These are phyloP conservation scores for Lanmaoa pseudosensibilis DNA, from an alignment of 768 basidiomycete genomes.

Conservation along the genomic window DNA sequence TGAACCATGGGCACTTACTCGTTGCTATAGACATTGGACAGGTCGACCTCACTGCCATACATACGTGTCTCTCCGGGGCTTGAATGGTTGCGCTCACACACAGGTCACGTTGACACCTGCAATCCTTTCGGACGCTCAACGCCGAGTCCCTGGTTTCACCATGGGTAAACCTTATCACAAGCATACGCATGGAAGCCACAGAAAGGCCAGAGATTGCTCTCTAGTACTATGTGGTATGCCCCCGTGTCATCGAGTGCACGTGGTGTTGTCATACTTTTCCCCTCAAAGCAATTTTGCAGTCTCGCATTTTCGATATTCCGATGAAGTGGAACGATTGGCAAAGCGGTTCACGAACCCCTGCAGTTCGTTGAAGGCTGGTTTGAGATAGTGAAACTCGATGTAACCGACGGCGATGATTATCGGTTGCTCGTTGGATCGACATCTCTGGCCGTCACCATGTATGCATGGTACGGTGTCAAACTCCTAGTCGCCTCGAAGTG, in stretches of 20 bases:
- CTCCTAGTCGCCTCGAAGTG: slow-evolving; percentile 47
- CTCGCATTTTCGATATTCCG: no score
- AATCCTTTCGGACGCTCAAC: not conserved
- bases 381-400: no score
- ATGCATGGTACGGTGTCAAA: slow-evolving; percentile 82
- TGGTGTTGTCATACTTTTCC: no score
- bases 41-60: no score
- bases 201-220: no score
- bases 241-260: not conserved
- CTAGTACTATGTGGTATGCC: not conserved
- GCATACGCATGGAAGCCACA: no score
- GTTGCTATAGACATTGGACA: no score
- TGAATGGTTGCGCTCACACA: not conserved
- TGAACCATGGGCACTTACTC: no score
- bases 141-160: not conserved
- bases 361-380: no score
- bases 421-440: slow-evolving; percentile 43
- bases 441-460: slow-evolving; percentile 43
- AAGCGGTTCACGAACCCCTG: no score
- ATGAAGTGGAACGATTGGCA: no score
- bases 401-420: no score
- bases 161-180: not conserved
- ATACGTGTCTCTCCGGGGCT: not conserved
- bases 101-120: slow-evolving; percentile 15
- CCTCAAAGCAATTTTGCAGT: not conserved